These are phyloP conservation scores for Discostella stelligera DNA, from an alignment of 352 stramenopile genomes.

Conservation along the genomic window DNA sequence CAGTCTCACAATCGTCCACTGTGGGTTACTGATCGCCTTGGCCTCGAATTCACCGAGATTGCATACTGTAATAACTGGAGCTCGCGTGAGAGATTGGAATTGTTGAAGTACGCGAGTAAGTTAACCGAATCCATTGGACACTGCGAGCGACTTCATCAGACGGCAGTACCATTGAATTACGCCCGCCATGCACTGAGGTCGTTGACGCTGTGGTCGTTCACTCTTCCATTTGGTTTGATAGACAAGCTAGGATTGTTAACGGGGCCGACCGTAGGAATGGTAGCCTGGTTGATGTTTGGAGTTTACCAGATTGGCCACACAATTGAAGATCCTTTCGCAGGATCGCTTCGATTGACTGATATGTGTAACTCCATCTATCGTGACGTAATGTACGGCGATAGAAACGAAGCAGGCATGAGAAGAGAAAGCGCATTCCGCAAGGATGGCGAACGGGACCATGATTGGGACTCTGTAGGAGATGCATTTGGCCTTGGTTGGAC, in stretches of 20 bases:
- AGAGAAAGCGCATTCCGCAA: constrained; percentile 49
- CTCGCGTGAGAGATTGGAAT: constrained; percentile 65
- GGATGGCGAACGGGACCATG: constrained; percentile 32
- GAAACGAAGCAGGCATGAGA: constrained; percentile 41
- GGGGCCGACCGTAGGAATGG: constrained; percentile 61
- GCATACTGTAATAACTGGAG: constrained; percentile 57
- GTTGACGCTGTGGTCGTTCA: constrained; percentile 76
- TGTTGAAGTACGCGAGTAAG: constrained; percentile 62
- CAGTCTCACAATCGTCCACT: constrained; percentile 52
- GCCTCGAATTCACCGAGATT: constrained; percentile 44
- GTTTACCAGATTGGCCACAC: constrained; percentile 81
- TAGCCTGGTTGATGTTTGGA: constrained; percentile 80
- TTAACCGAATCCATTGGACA: constrained; percentile 67
- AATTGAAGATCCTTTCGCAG: constrained; percentile 81
- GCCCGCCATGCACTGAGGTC: constrained; percentile 72
- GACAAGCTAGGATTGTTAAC: constrained; percentile 64
- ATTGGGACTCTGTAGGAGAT: constrained; percentile 41
- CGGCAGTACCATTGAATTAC: constrained; percentile 80
- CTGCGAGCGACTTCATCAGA: constrained; percentile 80
- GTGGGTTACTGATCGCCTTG: constrained; percentile 53
- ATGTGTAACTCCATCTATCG: constrained; percentile 44
- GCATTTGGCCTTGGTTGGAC: constrained; percentile 45
- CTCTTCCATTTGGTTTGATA: constrained; percentile 72
- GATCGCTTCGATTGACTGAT: constrained; percentile 38
- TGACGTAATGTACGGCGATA: constrained; percentile 49